Conservation (phyloP, 768 basidiomycete genomes). For the Boletus insuetus region DNA sequence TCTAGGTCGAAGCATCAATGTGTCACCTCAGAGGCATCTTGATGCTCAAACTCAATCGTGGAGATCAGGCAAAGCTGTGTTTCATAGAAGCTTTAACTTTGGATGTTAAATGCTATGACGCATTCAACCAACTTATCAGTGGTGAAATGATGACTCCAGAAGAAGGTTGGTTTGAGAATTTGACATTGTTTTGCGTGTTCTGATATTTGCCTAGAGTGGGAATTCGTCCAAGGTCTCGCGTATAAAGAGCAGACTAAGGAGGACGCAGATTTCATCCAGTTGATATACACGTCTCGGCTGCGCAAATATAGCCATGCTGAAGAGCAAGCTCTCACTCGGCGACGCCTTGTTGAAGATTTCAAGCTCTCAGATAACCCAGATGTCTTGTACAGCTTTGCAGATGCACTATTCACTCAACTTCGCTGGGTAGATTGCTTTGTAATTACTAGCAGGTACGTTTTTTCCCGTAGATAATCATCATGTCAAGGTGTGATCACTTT, state of each 20-base stretch:
- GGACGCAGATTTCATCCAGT: constrained; percentile 86
- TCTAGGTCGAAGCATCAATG: constrained; percentile 96
- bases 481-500: neutral
- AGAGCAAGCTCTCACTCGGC: constrained; percentile 79
- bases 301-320: constrained; percentile 84
- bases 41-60: constrained; percentile 91
- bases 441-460: constrained; percentile 71
- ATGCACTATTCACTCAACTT: constrained; percentile 83
- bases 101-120: constrained; percentile 97
- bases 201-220: constrained; percentile 73
- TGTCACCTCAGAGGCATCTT: constrained; percentile 91
- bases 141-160: constrained; percentile 96
- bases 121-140: constrained; percentile 84
- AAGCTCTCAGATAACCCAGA: constrained; percentile 90
- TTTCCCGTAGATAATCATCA: neutral
- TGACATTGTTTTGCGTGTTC: neutral
- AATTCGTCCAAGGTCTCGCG: constrained; percentile 82
- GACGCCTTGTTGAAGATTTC: constrained; percentile 79
- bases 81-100: constrained; percentile 94
- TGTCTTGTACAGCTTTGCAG: constrained; percentile 86
- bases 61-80: constrained; percentile 87
- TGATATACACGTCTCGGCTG: constrained; percentile 89
- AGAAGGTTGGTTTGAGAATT: constrained; percentile 66
- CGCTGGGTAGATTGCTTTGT: constrained; percentile 94
- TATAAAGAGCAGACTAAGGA: constrained; percentile 82